Conservation (phyloP, 495 filamentous ascomycete genomes). For the Annulohypoxylon stygium region DNA sequence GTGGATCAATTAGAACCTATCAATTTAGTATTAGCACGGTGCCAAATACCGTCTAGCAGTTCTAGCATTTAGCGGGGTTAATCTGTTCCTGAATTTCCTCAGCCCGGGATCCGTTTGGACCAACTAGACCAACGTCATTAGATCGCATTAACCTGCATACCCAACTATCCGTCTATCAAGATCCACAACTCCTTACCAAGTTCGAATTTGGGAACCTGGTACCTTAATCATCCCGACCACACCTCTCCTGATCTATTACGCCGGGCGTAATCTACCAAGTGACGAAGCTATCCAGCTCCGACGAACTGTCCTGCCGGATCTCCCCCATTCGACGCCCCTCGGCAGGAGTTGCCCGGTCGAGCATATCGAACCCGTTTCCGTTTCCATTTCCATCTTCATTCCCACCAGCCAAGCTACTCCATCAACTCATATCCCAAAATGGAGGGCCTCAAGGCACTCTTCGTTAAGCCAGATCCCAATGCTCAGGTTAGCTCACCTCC, state of each 20-base stretch:
- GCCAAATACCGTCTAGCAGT: not conserved
- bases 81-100: conserved; percentile 43
- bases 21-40: conserved; percentile 5
- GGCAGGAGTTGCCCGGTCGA: conserved; percentile 40
- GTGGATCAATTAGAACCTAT: conserved; percentile 5
- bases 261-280: not conserved
- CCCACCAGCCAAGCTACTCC: not conserved
- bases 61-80: conserved; percentile 44
- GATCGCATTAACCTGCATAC: conserved; percentile 46
- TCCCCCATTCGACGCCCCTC: conserved; percentile 25
- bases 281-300: conserved; percentile 17
- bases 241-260: not conserved
- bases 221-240: not conserved
- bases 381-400: conserved; percentile 9
- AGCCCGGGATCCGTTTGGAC: conserved; percentile 14
- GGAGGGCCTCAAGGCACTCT: conserved; percentile 87
- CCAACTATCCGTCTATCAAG: conserved; percentile 34
- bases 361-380: conserved; percentile 7
- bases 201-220: not conserved
- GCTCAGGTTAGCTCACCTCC: conserved; percentile 75
- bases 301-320: conserved; percentile 35
- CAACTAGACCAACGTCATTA: conserved; percentile 42
- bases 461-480: conserved; percentile 93
- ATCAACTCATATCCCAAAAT: conserved; percentile 62
- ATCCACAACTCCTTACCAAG: conserved; percentile 24